Evolutionary conservation across 148 eudicot species (phyloP).

Genomic region (Hydrangea macrophylla): DNA sequence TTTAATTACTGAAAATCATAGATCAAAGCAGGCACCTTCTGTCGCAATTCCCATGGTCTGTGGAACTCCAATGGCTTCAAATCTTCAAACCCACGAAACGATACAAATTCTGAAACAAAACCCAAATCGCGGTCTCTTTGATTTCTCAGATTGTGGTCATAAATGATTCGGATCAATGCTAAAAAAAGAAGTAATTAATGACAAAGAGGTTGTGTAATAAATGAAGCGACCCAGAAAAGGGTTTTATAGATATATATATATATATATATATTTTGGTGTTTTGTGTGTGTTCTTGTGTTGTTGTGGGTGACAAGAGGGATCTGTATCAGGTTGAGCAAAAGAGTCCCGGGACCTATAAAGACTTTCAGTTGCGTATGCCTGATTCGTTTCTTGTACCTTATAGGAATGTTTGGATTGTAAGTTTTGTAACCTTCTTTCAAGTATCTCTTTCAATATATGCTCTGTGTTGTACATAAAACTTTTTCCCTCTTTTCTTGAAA

Average conservation of each 20-base stretch:
- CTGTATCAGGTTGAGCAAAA: neutral
- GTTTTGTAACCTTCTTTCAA: neutral
- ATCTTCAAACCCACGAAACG: constrained; percentile 15
- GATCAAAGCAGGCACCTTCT: neutral
- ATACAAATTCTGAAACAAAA: constrained; percentile 14
- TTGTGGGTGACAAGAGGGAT: neutral
- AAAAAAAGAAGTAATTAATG: neutral
- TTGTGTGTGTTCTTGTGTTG: no score
- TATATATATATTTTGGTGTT: no score
- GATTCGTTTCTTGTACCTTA: constrained; percentile 20
- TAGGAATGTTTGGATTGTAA: constrained; percentile 19
- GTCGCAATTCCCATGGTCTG: constrained; percentile 7
- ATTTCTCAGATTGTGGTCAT: constrained; percentile 3
- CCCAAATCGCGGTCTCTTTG: constrained; percentile 8
- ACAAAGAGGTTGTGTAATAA: constrained; percentile 4
- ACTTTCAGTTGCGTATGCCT: constrained; percentile 6
- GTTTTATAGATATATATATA: no score
- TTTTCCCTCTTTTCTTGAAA: no score
- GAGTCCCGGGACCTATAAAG: neutral
- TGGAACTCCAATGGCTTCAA: constrained; percentile 16
- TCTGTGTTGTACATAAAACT: no score
- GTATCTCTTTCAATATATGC: no score
- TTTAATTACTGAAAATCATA: constrained; percentile 13
- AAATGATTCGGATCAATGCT: neutral
- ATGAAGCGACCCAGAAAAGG: neutral